A percentile compares a stretch with the other conserved stretches of the same genome.
Conservation (phyloP, 2,329 filamentous ascomycete genomes). For the Aspergillus brasiliensis region DNA sequence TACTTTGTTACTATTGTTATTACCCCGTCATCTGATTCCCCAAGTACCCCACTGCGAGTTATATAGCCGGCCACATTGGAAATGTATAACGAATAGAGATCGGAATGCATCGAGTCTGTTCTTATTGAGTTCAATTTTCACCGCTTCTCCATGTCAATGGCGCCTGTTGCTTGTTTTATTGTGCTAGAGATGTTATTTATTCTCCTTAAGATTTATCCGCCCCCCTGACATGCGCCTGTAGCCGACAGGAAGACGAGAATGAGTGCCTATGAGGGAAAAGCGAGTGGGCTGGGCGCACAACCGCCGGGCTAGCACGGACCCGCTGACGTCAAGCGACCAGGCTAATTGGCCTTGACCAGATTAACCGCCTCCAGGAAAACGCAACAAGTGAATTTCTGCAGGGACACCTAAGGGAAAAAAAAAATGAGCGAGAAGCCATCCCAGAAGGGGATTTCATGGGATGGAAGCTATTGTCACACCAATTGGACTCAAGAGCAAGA, state of each 20-base stretch:
- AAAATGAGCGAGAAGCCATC: neutral
- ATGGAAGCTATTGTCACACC: neutral
- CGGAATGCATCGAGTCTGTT: neutral
- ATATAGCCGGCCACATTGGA: neutral
- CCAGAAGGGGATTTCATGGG: neutral
- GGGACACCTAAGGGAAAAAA: no score
- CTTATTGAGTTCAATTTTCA: neutral
- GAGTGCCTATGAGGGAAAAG: neutral
- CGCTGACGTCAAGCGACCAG: slow-evolving; percentile 10
- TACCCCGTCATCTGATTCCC: neutral
- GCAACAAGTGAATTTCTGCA: neutral
- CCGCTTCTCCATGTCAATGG: neutral
- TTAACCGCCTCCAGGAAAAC: neutral
- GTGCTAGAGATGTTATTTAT: neutral
- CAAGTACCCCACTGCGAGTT: neutral
- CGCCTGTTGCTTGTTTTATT: neutral
- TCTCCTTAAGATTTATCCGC: neutral
- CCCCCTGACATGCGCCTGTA: neutral
- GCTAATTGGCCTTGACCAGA: slow-evolving; percentile 3
- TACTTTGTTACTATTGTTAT: neutral
- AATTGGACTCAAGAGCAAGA: neutral
- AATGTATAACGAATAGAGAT: slow-evolving; percentile 1
- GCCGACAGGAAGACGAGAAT: neutral
- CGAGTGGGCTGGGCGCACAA: neutral
- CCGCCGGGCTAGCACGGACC: slow-evolving; percentile 3